Evolutionary conservation across 2,329 filamentous ascomycete genomes (phyloP).

Genomic region (Berkeleyomyces basicola): DNA sequence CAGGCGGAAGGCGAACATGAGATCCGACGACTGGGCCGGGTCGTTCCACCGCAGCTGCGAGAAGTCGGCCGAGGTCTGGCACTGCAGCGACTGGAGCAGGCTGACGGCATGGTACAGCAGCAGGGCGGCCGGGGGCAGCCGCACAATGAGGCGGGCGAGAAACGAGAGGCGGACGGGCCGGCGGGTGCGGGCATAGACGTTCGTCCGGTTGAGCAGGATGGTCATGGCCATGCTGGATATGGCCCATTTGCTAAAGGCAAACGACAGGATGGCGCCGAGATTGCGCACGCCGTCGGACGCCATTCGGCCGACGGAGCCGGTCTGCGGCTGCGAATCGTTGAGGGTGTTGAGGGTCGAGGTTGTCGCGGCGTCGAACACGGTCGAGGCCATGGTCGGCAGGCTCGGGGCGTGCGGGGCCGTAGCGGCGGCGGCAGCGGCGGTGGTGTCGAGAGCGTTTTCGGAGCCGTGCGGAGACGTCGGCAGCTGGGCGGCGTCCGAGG

Average conservation of each 20-base stretch:
- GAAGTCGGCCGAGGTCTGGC: constrained; percentile 69
- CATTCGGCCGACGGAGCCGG: constrained; percentile 28
- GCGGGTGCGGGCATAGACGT: constrained; percentile 82
- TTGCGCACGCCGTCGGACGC: constrained; percentile 47
- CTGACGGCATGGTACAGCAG: constrained; percentile 51
- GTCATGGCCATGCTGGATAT: constrained; percentile 74
- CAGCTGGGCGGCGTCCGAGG: constrained; percentile 2
- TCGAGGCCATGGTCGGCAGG: constrained; percentile 1
- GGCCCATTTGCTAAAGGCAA: constrained; percentile 84
- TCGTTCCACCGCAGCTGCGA: constrained; percentile 53
- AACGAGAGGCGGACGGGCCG: constrained; percentile 62
- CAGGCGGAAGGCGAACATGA: constrained; percentile 55
- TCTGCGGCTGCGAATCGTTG: background rate
- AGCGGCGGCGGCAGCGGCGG: background rate
- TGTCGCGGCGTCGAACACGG: background rate
- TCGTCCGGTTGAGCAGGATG: constrained; percentile 74
- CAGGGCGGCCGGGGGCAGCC: constrained; percentile 52
- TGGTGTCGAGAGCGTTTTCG: background rate
- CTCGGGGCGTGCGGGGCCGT: background rate
- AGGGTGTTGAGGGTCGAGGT: constrained; percentile 3
- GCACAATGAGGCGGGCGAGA: constrained; percentile 52
- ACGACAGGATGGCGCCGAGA: constrained; percentile 74
- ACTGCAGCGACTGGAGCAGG: constrained; percentile 73
- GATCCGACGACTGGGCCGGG: constrained; percentile 42
- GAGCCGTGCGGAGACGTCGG: constrained; percentile 6